Base-by-base conservation (phyloP, 1,284 basidiomycete species). In the Cutaneotrichosporon sp. region DNA sequence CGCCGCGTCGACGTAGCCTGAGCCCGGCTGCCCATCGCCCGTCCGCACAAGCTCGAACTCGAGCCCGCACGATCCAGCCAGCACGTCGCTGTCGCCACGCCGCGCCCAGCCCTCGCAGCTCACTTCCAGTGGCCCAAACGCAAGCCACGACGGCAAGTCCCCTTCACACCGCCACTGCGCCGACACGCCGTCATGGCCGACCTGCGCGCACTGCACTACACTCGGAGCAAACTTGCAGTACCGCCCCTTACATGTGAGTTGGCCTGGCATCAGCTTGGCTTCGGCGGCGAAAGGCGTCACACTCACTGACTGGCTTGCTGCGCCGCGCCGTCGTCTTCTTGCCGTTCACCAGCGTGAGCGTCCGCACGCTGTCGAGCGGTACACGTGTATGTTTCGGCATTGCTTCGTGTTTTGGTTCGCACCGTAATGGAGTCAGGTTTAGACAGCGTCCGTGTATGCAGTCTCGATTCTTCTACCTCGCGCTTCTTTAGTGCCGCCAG, bases 151-250 rank as follows among this genome's bases (percentile, higher is more conserved):
- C 3, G 91, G 91, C 9, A 97, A 77, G 68, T 97, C 91, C 8
- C 91, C 88, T 68, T 90, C 84, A 70, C 92, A 97, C 85, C 85
- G 87, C 90, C 90, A 93, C 64, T 92, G 88, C 4, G 90, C 82
- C 12, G 86, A 83, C 1, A 80, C 77, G 2, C 86, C 89, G 56
- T 77, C 76, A 8, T 87, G 86, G 36, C 91, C 90, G 44, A 85
- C 77, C 59, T 86, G 88, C 43, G 78, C 78, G 71, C 91, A 97
- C 59, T 88, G 83, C 23, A 96, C 84, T n/a, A 85, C 87, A 55
- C 90, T 86, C 1, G 90, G 91, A 55, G 84, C 81, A 71, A 84
- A 93, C 15, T 81, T 78, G 70, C 92, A 96, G 35, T 85, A 79
- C 58, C 82, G 82, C 22, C 91, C 90, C n/a, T 82, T 66, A 70